Conservation (phyloP, 2,329 filamentous ascomycete species). For the Calonectria fujianensis region DNA sequence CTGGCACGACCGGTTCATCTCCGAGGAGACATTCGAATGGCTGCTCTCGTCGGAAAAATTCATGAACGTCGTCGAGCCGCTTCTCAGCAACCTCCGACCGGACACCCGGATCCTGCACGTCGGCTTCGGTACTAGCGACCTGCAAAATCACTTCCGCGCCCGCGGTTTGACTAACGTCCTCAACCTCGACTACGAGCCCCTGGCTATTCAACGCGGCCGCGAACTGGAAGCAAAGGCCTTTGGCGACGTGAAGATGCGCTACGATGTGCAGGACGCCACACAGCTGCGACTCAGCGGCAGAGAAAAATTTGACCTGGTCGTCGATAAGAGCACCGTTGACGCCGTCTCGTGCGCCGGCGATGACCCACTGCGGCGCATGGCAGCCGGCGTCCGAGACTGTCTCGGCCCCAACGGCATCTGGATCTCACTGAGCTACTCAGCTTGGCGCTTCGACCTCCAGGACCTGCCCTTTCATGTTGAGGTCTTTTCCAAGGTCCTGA, state of each 20-base stretch:
- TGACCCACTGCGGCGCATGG: slow-evolving; percentile 62
- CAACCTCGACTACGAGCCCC: slow-evolving; percentile 71
- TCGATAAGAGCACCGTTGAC: slow-evolving; percentile 71
- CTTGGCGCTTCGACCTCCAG: slow-evolving; percentile 61
- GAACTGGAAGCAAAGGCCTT: slow-evolving; percentile 64
- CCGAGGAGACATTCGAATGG: slow-evolving; percentile 70
- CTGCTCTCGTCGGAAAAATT: slow-evolving; percentile 65
- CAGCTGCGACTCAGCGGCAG: slow-evolving; percentile 52
- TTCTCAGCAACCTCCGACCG: slow-evolving; percentile 56
- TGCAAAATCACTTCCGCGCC: slow-evolving; percentile 68
- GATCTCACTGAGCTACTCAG: slow-evolving; percentile 70
- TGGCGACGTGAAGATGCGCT: slow-evolving; percentile 65
- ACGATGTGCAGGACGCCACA: slow-evolving; percentile 68
- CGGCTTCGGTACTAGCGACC: slow-evolving; percentile 70
- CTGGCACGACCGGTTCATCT: slow-evolving; percentile 68
- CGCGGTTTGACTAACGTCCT: slow-evolving; percentile 65
- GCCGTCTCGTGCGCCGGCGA: slow-evolving; percentile 68
- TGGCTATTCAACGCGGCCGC: slow-evolving; percentile 66
- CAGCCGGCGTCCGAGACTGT: slow-evolving; percentile 58
- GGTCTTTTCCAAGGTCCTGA: slow-evolving; percentile 64
- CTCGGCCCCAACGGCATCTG: slow-evolving; percentile 64
- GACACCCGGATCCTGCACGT: slow-evolving; percentile 65
- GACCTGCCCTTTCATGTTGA: slow-evolving; percentile 64
- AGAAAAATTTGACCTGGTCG: slow-evolving; percentile 62
- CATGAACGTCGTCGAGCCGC: slow-evolving; percentile 62